Base-by-base conservation (phyloP, 176 grass and related monocot genomes). In the Tillandsia leiboldiana region DNA sequence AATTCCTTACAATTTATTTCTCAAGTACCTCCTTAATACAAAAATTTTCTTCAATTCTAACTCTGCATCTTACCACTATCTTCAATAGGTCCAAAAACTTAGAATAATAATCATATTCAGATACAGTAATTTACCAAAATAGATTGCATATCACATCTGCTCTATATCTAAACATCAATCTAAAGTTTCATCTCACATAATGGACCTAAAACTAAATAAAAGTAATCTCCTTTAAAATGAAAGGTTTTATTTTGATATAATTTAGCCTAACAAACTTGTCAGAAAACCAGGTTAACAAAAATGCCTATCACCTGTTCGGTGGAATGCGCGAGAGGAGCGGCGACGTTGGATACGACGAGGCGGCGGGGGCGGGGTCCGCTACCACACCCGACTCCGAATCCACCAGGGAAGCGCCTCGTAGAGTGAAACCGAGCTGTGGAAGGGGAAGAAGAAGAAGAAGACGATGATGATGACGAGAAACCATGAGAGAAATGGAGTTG, bases 311-410 rank as follows among this genome's bases (percentile, higher is more conserved):
- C 88, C 81, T 76, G 74, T 63, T 74, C 72, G 69, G 78, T 18
- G 74, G 81, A 65, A 12, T 62, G 24, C 47, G 51, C 74, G 71
- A 79, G 24, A 33, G 88, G 78, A 59, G 81, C 65, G 11, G 84
- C 84, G 18, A 87, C 84, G 76, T 84, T 87, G 84, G 81, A 82
- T n/a, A 87, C 65, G 48, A 79, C 2, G 78, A 84, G 64, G 23
- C 81, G 81, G 69, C 84, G 78, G 69, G 71, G 54, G 33, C 77
- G 73, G 77, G 61, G 50, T 0, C 57, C 57, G 48, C 63, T 73
- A 62, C 28, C 62, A 26, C 53, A 17, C 8, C 73, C 49, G 17
- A 66, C 13, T 47, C 12, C 47, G 14, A 10, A 24, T 12, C 49
- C 63, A 3, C 3, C 14, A 9, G 2, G 8, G 11, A 29, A 53